Evolutionary conservation across 2,329 filamentous ascomycete genomes (phyloP).

Genomic region (Sarocladium oryzae): DNA sequence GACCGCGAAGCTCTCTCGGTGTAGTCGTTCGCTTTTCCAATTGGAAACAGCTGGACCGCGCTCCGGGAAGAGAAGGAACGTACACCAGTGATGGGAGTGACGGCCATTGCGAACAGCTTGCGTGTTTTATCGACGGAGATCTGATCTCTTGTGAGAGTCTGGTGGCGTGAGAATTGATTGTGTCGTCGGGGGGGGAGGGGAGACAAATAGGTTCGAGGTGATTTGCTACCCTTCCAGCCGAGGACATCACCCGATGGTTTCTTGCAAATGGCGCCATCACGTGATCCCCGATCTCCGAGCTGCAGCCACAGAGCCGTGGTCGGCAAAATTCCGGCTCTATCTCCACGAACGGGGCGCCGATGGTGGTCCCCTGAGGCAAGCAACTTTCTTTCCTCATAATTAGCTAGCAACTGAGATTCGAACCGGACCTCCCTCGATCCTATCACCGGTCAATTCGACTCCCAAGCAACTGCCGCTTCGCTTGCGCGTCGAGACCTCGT

Average conservation of each 20-base stretch:
- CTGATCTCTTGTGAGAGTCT: background rate
- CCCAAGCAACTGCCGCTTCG: too few species aligned
- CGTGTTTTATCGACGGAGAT: too few species aligned
- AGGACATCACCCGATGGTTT: constrained; percentile 8
- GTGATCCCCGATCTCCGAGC: too few species aligned
- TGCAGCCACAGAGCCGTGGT: too few species aligned
- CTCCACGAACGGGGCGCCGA: too few species aligned
- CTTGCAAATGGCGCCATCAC: constrained; percentile 12
- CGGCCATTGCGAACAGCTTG: constrained; percentile 39
- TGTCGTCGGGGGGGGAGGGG: constrained; percentile 7
- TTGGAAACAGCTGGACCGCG: too few species aligned
- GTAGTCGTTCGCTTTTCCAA: background rate
- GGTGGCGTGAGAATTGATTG: constrained; percentile 16
- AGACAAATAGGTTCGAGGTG: constrained; percentile 1
- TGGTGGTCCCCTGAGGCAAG: constrained; percentile 3
- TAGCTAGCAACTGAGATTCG: too few species aligned
- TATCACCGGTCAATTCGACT: background rate
- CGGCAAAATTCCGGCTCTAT: constrained; percentile 16
- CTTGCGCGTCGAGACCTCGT: background rate
- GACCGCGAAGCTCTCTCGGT: background rate
- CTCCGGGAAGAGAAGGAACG: too few species aligned
- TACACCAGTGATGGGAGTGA: constrained; percentile 55
- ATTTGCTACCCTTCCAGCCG: constrained; percentile 5
- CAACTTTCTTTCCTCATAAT: constrained; percentile 7
- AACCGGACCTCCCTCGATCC: background rate